Evolutionary conservation across 768 basidiomycete genomes (phyloP).

Genomic region (Suillus spraguei): DNA sequence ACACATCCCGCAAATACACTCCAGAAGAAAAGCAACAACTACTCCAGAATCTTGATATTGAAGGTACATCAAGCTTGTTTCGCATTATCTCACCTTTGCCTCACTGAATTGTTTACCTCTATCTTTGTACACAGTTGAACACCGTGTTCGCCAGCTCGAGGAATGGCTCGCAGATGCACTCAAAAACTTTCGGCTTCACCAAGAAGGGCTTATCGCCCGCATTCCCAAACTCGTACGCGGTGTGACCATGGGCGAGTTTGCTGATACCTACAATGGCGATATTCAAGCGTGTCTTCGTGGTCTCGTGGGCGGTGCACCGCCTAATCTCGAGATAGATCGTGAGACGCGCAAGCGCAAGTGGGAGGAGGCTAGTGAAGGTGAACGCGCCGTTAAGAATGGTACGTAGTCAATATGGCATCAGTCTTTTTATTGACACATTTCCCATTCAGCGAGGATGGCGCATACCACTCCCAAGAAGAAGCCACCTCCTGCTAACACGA

Average conservation of each 20-base stretch:
- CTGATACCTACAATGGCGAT: conserved; percentile 76
- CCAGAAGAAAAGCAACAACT: conserved; percentile 77
- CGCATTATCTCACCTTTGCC: neutral
- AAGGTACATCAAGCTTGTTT: conserved; percentile 49
- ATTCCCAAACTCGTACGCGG: conserved; percentile 75
- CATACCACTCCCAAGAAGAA: conserved; percentile 56
- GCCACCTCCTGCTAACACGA: conserved; percentile 50
- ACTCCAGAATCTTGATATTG: conserved; percentile 76
- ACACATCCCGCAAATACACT: conserved; percentile 42
- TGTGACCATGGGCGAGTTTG: conserved; percentile 78
- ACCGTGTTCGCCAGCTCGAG: conserved; percentile 73
- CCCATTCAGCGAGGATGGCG: conserved; percentile 44
- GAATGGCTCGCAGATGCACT: conserved; percentile 75
- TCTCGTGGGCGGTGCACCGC: conserved; percentile 48
- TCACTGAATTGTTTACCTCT: conserved; percentile 9
- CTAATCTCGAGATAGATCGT: conserved; percentile 58
- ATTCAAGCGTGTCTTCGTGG: conserved; percentile 71
- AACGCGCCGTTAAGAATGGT: conserved; percentile 66
- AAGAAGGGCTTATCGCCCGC: conserved; percentile 71
- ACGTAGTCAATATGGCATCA: conserved; percentile 18
- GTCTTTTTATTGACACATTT: conserved; percentile 8
- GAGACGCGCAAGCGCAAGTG: conserved; percentile 77
- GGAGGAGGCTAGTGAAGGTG: conserved; percentile 47
- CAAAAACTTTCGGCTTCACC: conserved; percentile 73
- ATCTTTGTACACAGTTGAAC: conserved; percentile 41